These are phyloP conservation scores for Grigorovia yakushimaensis DNA, from an alignment of 805 yeast species.

Conservation along the genomic window DNA sequence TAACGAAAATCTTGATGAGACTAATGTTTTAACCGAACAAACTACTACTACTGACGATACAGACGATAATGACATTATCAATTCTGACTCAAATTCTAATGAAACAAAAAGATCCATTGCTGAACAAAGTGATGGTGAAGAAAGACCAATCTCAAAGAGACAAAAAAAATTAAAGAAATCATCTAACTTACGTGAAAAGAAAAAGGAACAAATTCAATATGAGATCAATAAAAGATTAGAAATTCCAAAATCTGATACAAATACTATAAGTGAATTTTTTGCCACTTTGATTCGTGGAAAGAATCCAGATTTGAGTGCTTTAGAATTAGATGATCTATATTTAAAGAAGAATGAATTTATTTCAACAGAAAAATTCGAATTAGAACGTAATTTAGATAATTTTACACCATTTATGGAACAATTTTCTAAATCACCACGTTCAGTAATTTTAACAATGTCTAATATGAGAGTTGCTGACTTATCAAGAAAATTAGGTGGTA, in stretches of 20 bases:
- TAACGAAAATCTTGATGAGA: slow-evolving; percentile 27
- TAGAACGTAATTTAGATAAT: slow-evolving; percentile 45
- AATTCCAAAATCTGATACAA: slow-evolving; percentile 47
- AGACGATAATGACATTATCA: too few species aligned
- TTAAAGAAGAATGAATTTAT: slow-evolving; percentile 47
- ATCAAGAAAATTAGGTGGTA: slow-evolving; percentile 48
- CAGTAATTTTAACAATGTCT: slow-evolving; percentile 53
- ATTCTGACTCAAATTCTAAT: not conserved
- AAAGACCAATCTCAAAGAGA: slow-evolving; percentile 18
- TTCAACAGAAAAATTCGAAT: slow-evolving; percentile 50
- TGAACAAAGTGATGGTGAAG: slow-evolving; percentile 9
- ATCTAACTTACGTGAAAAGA: slow-evolving; percentile 49
- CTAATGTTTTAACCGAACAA: slow-evolving; percentile 16
- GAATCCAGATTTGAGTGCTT: slow-evolving; percentile 58
- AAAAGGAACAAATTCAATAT: slow-evolving; percentile 55
- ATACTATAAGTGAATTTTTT: slow-evolving; percentile 56
- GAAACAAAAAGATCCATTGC: slow-evolving; percentile 9
- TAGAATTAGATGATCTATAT: slow-evolving; percentile 64
- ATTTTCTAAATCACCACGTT: slow-evolving; percentile 38
- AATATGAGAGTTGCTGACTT: slow-evolving; percentile 85
- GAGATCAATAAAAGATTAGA: slow-evolving; percentile 49
- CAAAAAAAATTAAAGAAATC: slow-evolving; percentile 24
- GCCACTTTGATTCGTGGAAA: slow-evolving; percentile 49
- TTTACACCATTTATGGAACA: slow-evolving; percentile 44
- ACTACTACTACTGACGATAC: slow-evolving; percentile 5